These are phyloP conservation scores for Euptelea pleiosperma DNA, from an alignment of 164 flowering plant genomes.

Conservation along the genomic window DNA sequence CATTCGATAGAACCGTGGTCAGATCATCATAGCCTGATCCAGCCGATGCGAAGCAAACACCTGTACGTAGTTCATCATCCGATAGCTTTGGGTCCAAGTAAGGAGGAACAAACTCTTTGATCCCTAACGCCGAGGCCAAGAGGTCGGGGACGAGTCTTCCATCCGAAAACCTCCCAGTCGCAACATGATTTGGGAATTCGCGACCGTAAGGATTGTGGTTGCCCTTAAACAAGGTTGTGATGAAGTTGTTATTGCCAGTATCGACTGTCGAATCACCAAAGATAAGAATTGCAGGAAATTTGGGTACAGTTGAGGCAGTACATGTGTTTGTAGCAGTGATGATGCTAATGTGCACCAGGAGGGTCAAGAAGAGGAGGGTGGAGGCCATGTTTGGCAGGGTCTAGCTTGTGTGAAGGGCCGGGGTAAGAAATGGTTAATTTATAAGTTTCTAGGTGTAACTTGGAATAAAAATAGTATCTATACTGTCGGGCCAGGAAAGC, in stretches of 20 bases:
- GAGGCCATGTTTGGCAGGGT: too few species aligned
- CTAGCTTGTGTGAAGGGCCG: too few species aligned
- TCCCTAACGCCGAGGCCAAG: conserved; percentile 33
- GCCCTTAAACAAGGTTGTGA: conserved; percentile 16
- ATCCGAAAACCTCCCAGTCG: conserved; percentile 59
- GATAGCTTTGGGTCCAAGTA: conserved; percentile 40
- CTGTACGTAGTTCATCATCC: conserved; percentile 29
- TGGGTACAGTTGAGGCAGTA: conserved; percentile 9
- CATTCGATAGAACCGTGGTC: conserved; percentile 15
- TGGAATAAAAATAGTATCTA: too few species aligned
- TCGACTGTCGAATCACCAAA: conserved; percentile 72
- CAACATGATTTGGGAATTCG: conserved; percentile 26
- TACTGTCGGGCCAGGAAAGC: too few species aligned
- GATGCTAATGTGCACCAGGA: too few species aligned
- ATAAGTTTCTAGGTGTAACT: too few species aligned
- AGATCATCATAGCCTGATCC: conserved; percentile 55
- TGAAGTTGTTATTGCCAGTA: conserved; percentile 59
- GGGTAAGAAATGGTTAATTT: too few species aligned
- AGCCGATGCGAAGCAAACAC: conserved; percentile 60
- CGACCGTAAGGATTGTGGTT: conserved; percentile 44
- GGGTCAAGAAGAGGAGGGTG: too few species aligned
- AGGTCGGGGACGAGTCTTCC: conserved; percentile 50
- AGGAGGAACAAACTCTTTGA: conserved; percentile 53
- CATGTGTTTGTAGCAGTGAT: not conserved
- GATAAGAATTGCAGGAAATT: conserved; percentile 41